Conservation (phyloP, 495 filamentous ascomycete genomes). For the Podospora didyma region DNA sequence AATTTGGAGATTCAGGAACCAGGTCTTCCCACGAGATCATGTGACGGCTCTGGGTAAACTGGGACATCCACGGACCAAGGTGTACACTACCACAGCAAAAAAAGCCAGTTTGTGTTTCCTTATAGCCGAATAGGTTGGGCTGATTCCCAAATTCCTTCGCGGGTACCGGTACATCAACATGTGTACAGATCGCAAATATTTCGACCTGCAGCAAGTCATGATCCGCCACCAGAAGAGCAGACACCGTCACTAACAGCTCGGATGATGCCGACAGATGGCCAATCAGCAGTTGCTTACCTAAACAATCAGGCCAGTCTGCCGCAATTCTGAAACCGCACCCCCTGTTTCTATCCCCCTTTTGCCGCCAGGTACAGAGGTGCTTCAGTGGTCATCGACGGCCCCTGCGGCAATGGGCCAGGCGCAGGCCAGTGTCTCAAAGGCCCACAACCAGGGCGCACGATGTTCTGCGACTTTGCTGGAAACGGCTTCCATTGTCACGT, state of each 20-base stretch:
- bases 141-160: too few relatives aligned
- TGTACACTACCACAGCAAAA: too few relatives aligned
- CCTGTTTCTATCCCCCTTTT: neutral
- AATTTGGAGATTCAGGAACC: too few relatives aligned
- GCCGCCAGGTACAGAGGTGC: slow-evolving; percentile 6
- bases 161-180: too few relatives aligned
- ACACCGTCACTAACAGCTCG: neutral
- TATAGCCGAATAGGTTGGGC: too few relatives aligned
- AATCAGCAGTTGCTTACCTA: slow-evolving; percentile 20
- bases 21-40: neutral
- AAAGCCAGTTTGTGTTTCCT: too few relatives aligned
- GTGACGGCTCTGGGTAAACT: slow-evolving; percentile 1
- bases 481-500: slow-evolving; percentile 19
- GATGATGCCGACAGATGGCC: neutral
- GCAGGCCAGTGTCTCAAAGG: slow-evolving; percentile 6
- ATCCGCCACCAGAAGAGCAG: too few relatives aligned
- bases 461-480: slow-evolving; percentile 1
- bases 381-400: neutral
- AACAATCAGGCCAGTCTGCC: slow-evolving; percentile 31
- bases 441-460: neutral
- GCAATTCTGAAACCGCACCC: slow-evolving; percentile 36
- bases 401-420: too few relatives aligned
- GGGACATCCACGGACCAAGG: slow-evolving; percentile 10
- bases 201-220: too few relatives aligned
- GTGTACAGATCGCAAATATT: too few relatives aligned